These are phyloP conservation scores for Striga asiatica DNA, from an alignment of 257 asterid species.

Conservation along the genomic window DNA sequence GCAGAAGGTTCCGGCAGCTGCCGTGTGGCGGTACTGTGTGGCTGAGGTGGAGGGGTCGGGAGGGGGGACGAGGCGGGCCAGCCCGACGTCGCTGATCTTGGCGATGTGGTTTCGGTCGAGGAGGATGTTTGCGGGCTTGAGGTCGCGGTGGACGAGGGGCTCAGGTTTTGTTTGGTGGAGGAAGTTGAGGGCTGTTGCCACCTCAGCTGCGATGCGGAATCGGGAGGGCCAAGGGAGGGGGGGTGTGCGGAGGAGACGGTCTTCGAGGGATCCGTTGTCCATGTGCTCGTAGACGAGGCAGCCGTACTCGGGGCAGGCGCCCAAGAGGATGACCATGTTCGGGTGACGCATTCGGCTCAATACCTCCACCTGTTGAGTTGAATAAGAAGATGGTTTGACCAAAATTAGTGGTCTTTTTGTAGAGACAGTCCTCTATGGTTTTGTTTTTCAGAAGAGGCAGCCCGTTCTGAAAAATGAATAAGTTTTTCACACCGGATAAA, in stretches of 20 bases:
- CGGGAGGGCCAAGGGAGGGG: constrained; percentile 37
- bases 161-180: constrained; percentile 38
- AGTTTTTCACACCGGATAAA: too few species aligned
- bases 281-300: constrained; percentile 46
- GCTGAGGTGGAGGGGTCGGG: constrained; percentile 27
- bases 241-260: constrained; percentile 29
- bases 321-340: constrained; percentile 44
- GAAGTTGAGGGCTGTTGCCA: constrained; percentile 36
- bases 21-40: constrained; percentile 57
- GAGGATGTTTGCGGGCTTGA: constrained; percentile 57
- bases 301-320: constrained; percentile 40
- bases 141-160: constrained; percentile 47
- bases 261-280: constrained; percentile 42
- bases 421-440: too few species aligned
- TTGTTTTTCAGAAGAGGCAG: too few species aligned
- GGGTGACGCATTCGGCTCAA: constrained; percentile 45
- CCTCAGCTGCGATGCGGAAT: constrained; percentile 35
- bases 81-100: constrained; percentile 81
- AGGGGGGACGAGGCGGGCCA: constrained; percentile 61
- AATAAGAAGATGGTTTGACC: too few species aligned
- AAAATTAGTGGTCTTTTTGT: too few species aligned
- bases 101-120: constrained; percentile 57
- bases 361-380: constrained; percentile 31
- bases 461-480: too few species aligned
- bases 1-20: constrained; percentile 89